Conservation (phyloP, 1,139 yeast genomes). For the Debaryomyces singareniensis region DNA sequence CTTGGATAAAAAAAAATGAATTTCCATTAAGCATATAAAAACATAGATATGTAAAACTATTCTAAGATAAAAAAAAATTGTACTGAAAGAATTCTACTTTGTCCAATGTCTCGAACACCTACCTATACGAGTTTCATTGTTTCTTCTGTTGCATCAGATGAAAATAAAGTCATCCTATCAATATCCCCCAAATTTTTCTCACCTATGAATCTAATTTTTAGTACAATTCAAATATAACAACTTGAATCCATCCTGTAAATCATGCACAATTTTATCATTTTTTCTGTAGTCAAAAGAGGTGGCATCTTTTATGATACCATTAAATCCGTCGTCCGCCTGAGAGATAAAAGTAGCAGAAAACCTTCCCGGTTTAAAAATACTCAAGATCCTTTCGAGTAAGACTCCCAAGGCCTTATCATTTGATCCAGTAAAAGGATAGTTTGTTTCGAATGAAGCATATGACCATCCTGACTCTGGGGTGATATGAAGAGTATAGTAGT, state of each 20-base stretch:
- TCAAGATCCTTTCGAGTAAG: slow-evolving; percentile 52
- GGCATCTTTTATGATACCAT: slow-evolving; percentile 1
- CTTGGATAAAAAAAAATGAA: too few species aligned
- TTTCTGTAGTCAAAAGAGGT: slow-evolving; percentile 23
- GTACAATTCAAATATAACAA: slow-evolving; percentile 44
- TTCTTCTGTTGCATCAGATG: neutral
- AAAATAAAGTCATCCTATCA: slow-evolving; percentile 1
- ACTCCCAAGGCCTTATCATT: slow-evolving; percentile 35
- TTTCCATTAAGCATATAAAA: too few species aligned
- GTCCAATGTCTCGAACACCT: neutral
- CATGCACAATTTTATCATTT: slow-evolving; percentile 66
- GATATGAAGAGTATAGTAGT: slow-evolving; percentile 86
- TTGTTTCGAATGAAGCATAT: slow-evolving; percentile 93
- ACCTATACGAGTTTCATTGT: neutral
- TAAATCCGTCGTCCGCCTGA: slow-evolving; percentile 11
- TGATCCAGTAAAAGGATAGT: slow-evolving; percentile 46
- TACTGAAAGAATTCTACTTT: too few species aligned
- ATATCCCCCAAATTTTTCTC: slow-evolving; percentile 9
- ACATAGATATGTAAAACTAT: too few species aligned
- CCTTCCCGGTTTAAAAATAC: slow-evolving; percentile 66
- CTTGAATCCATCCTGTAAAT: slow-evolving; percentile 45
- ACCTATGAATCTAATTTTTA: slow-evolving; percentile 9
- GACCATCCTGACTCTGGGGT: slow-evolving; percentile 95
- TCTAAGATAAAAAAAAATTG: too few species aligned
- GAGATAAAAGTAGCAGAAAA: slow-evolving; percentile 69